These are phyloP conservation scores for Lasiodiplodia theobromae DNA, from an alignment of 2,329 filamentous ascomycete genomes.

Conservation along the genomic window DNA sequence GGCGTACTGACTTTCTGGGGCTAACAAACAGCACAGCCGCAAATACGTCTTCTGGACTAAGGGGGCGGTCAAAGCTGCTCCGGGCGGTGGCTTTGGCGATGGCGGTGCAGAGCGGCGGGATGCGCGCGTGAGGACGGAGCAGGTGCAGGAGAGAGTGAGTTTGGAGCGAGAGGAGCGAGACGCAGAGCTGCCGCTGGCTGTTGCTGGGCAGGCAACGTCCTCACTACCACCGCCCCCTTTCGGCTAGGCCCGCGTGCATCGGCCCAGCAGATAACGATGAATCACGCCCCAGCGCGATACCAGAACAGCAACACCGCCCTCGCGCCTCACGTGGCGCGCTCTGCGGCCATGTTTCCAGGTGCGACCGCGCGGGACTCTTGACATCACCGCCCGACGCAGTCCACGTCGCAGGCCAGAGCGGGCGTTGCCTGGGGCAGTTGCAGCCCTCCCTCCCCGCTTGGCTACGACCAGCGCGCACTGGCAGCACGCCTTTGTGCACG, in stretches of 20 bases:
- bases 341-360: conserved; percentile 16
- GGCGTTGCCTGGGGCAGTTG: conserved; percentile 18
- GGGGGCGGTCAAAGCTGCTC: conserved; percentile 31
- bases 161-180: conserved; percentile 28
- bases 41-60: conserved; percentile 28
- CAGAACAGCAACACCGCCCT: not conserved
- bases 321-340: conserved; percentile 22
- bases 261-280: conserved; percentile 26
- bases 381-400: conserved; percentile 27
- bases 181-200: conserved; percentile 27
- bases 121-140: conserved; percentile 18
- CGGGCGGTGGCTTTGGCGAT: conserved; percentile 24
- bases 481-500: conserved; percentile 22
- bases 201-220: conserved; percentile 27
- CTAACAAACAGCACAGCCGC: conserved; percentile 31
- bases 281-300: conserved; percentile 23
- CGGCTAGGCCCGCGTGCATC: conserved; percentile 23
- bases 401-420: conserved; percentile 22
- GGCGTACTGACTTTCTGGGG: conserved; percentile 31
- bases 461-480: not conserved
- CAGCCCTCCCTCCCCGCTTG: conserved; percentile 24
- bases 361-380: conserved; percentile 13
- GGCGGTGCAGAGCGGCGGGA: conserved; percentile 28
- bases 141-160: conserved; percentile 28
- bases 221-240: conserved; percentile 27